phyloP scores from a whole-genome alignment of 2,329 filamentous ascomycete species.

The Stromatinia cepivora region DNA sequence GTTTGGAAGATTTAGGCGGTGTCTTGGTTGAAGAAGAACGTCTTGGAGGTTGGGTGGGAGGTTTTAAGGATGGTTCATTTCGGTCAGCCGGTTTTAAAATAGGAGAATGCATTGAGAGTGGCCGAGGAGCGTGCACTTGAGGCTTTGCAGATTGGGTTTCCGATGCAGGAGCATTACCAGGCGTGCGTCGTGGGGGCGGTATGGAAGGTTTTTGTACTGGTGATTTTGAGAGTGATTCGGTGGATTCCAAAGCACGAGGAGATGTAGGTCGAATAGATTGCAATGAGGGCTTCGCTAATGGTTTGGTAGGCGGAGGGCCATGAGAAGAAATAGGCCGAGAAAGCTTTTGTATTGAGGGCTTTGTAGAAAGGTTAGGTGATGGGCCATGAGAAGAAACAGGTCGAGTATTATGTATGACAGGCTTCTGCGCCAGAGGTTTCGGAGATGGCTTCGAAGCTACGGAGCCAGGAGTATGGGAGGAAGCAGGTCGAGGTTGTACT shows the following conservation, averaged over 20 bases:
- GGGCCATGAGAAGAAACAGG: conserved; percentile 1
- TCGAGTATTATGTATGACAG: neutral
- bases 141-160: neutral
- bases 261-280: conserved; percentile 6
- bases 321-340: neutral
- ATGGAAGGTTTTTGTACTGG: neutral
- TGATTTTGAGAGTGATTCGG: neutral
- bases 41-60: neutral
- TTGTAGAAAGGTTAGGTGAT: neutral
- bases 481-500: neutral
- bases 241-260: neutral
- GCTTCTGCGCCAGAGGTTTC: conserved; percentile 1
- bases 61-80: neutral
- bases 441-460: neutral
- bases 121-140: neutral
- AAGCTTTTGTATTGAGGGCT: neutral
- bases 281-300: neutral
- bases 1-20: neutral
- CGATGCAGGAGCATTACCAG: neutral
- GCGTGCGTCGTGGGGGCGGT: neutral
- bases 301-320: neutral
- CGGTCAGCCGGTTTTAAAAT: neutral
- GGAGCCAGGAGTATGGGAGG: neutral
- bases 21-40: conserved; percentile 10
- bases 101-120: conserved; percentile 6